Conservation (phyloP, 225 moss, liverwort and hornwort genomes). For the Anthoceros angustus region DNA sequence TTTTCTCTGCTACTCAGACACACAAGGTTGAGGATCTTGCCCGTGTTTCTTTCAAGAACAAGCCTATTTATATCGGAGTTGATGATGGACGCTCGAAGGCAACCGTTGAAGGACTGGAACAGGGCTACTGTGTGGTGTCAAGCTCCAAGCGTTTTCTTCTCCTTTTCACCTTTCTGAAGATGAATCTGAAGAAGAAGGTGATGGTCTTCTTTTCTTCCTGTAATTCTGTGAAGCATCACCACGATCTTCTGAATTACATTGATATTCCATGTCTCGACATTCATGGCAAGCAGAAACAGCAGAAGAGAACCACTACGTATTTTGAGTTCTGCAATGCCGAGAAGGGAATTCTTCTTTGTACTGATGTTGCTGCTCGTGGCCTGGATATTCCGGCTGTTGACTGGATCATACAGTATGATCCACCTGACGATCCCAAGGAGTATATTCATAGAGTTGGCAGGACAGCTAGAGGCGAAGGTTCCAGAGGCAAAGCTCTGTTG, state of each 20-base stretch:
- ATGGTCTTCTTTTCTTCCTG: slow-evolving; percentile 99
- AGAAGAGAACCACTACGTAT: slow-evolving; percentile 87
- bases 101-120: slow-evolving; percentile 93
- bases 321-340: slow-evolving; percentile 99
- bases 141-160: slow-evolving; percentile 88
- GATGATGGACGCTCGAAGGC: slow-evolving; percentile 92
- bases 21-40: slow-evolving; percentile 97
- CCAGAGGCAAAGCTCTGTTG: slow-evolving; percentile 65
- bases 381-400: slow-evolving; percentile 98
- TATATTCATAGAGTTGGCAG: slow-evolving; percentile 96
- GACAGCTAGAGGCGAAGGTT: slow-evolving; percentile 93
- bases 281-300: slow-evolving; percentile 98
- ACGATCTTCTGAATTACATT: slow-evolving; percentile 81
- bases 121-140: slow-evolving; percentile 87
- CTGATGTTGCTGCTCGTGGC: slow-evolving; percentile 94
- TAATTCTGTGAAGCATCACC: slow-evolving; percentile 80
- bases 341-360: slow-evolving; percentile 93
- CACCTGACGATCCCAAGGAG: slow-evolving; percentile 94
- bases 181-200: slow-evolving; percentile 94
- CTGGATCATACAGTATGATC: slow-evolving; percentile 94
- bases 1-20: slow-evolving; percentile 96
- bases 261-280: slow-evolving; percentile 96
- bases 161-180: slow-evolving; percentile 90
- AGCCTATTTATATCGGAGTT: slow-evolving; percentile 89
- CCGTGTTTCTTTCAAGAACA: slow-evolving; percentile 75